Conservation (phyloP, 73 alveolate species). For the Paramecium bursaria region DNA sequence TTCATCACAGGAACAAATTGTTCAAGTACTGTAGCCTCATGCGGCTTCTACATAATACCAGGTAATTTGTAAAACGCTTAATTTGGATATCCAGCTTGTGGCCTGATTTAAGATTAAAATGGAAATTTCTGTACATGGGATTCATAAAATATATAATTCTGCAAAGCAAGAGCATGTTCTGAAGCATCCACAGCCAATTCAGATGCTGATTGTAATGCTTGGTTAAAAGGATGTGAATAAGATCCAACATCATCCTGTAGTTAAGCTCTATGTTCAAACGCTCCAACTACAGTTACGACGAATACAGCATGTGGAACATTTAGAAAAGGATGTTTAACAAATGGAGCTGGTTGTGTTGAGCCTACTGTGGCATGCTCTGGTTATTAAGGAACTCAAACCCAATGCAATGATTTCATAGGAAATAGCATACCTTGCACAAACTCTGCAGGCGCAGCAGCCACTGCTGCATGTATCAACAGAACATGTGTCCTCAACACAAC, state of each 20-base stretch:
- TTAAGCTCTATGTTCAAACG: too few species aligned
- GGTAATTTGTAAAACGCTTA: too few species aligned
- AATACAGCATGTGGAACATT: background rate
- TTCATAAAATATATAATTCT: too few species aligned
- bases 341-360: slow-evolving; percentile 24
- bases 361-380: background rate
- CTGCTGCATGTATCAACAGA: slow-evolving; percentile 3
- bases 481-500: background rate
- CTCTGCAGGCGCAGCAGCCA: slow-evolving; percentile 18
- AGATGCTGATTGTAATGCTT: slow-evolving; percentile 11
- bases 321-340: slow-evolving; percentile 11
- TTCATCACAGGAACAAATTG: too few species aligned
- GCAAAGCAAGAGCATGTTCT: slow-evolving; percentile 32
- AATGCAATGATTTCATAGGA: background rate
- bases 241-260: too few species aligned
- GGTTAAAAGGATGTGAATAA: background rate
- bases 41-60: too few species aligned
- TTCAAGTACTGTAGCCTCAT: too few species aligned
- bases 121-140: too few species aligned
- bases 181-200: slow-evolving; percentile 41
- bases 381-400: slow-evolving; percentile 8
- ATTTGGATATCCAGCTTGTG: too few species aligned
- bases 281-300: too few species aligned
- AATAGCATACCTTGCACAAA: slow-evolving; percentile 24
- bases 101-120: too few species aligned